These are phyloP conservation scores for Centella asiatica DNA, from an alignment of 129 eudicot species.

Conservation along the genomic window DNA sequence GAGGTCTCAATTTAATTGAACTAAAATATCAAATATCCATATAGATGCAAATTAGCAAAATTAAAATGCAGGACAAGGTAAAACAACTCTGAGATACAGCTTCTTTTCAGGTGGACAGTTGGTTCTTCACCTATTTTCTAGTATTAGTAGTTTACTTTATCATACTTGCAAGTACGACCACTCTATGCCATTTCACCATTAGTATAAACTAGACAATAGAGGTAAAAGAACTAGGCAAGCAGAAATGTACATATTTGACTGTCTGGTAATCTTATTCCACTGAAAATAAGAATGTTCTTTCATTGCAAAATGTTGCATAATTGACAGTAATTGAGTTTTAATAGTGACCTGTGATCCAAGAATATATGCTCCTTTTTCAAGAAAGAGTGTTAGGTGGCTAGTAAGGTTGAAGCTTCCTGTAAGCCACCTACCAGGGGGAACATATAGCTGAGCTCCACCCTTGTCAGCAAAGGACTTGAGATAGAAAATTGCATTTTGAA, in stretches of 20 bases:
- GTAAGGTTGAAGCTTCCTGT: conserved; percentile 75
- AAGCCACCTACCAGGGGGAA: conserved; percentile 76
- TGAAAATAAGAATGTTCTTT: not conserved
- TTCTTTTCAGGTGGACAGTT: too few relatives aligned
- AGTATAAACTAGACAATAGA: not conserved
- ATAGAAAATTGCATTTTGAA: conserved; percentile 83
- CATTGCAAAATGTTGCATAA: not conserved
- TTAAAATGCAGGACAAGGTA: too few relatives aligned
- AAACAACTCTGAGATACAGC: too few relatives aligned
- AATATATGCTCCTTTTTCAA: conserved; percentile 64
- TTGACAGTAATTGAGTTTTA: not conserved
- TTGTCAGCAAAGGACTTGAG: conserved; percentile 75
- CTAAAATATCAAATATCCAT: too few relatives aligned
- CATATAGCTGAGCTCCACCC: conserved; percentile 85
- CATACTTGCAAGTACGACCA: too few relatives aligned
- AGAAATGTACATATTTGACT: not conserved
- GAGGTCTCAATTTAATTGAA: too few relatives aligned
- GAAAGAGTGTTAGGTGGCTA: conserved; percentile 81
- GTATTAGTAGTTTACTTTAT: too few relatives aligned
- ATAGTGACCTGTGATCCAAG: conserved; percentile 59
- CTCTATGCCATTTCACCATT: too few relatives aligned
- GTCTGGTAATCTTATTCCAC: not conserved
- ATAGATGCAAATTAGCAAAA: too few relatives aligned
- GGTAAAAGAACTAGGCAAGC: not conserved
- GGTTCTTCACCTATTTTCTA: too few relatives aligned